phyloP scores from a whole-genome alignment of 495 filamentous ascomycete species.

The Talaromyces liani region DNA sequence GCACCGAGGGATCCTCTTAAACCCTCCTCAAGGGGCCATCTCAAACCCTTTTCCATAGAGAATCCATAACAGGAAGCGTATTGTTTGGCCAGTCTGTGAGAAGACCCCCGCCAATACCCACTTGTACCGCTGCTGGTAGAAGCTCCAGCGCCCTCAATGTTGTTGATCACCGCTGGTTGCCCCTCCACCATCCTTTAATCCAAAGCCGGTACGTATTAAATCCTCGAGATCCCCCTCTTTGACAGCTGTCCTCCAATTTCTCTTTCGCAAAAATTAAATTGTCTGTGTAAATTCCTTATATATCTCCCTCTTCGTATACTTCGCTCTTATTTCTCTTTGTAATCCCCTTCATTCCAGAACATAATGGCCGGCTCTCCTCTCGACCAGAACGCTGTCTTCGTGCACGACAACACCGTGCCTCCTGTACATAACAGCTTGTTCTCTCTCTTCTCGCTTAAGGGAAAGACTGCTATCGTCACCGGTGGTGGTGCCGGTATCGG shows the following conservation, averaged over 20 bases:
- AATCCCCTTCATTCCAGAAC: background rate
- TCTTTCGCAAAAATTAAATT: background rate
- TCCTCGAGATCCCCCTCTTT: background rate
- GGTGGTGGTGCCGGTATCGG: slow-evolving; percentile 82
- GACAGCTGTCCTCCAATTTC: background rate
- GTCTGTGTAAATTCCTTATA: background rate
- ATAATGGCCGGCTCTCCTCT: slow-evolving; percentile 30
- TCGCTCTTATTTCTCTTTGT: slow-evolving; percentile 1
- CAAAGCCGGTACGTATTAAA: background rate
- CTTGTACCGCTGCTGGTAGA: background rate
- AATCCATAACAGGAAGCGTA: background rate
- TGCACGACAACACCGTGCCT: slow-evolving; percentile 51
- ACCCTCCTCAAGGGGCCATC: background rate
- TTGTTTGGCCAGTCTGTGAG: background rate
- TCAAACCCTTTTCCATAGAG: background rate
- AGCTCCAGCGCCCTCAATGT: background rate
- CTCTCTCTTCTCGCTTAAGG: slow-evolving; percentile 76
- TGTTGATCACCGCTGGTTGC: slow-evolving; percentile 2
- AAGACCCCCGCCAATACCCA: slow-evolving; percentile 2
- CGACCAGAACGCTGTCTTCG: slow-evolving; percentile 43
- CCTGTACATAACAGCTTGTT: slow-evolving; percentile 58
- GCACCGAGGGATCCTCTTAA: background rate
- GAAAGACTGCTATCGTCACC: slow-evolving; percentile 76
- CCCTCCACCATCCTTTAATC: background rate
- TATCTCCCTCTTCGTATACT: background rate